These are phyloP conservation scores for Suhomyces bokatorum DNA, from an alignment of 1,139 yeast genomes.

Conservation along the genomic window DNA sequence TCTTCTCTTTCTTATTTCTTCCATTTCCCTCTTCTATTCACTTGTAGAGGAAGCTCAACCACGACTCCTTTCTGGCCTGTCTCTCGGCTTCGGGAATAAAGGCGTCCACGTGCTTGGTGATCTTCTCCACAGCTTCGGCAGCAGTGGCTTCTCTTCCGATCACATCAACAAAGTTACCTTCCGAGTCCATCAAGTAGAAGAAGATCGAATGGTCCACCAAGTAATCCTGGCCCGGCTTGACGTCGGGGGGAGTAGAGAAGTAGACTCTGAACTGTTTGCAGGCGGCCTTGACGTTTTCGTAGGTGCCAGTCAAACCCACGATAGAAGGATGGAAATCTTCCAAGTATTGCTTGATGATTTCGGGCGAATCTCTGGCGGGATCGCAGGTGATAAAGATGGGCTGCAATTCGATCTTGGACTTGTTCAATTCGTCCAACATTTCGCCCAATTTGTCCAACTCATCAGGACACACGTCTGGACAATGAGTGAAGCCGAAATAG, in stretches of 20 bases:
- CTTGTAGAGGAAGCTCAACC: conserved; percentile 56
- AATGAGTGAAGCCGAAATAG: conserved; percentile 94
- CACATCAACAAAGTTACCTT: conserved; percentile 92
- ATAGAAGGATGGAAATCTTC: conserved; percentile 86
- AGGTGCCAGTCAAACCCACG: conserved; percentile 87
- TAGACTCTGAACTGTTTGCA: conserved; percentile 91
- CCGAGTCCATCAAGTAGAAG: conserved; percentile 95
- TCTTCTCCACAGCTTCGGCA: conserved; percentile 74
- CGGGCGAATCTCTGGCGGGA: conserved; percentile 91
- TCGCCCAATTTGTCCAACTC: conserved; percentile 88
- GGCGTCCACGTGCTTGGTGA: conserved; percentile 72
- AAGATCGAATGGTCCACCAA: conserved; percentile 95
- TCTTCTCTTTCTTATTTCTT: background rate
- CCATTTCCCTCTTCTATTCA: conserved; percentile 15
- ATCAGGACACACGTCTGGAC: conserved; percentile 98
- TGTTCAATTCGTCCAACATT: conserved; percentile 63
- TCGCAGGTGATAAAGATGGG: conserved; percentile 95
- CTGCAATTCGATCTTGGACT: conserved; percentile 62
- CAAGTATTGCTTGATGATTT: conserved; percentile 73
- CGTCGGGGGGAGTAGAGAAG: conserved; percentile 91
- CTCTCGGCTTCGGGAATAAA: conserved; percentile 70
- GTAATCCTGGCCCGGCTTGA: conserved; percentile 93
- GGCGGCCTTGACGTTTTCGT: conserved; percentile 75
- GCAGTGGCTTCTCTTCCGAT: conserved; percentile 89
- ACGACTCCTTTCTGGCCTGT: conserved; percentile 56